Base-by-base conservation (phyloP, 495 filamentous ascomycete genomes). In the Viridothelium virens region DNA sequence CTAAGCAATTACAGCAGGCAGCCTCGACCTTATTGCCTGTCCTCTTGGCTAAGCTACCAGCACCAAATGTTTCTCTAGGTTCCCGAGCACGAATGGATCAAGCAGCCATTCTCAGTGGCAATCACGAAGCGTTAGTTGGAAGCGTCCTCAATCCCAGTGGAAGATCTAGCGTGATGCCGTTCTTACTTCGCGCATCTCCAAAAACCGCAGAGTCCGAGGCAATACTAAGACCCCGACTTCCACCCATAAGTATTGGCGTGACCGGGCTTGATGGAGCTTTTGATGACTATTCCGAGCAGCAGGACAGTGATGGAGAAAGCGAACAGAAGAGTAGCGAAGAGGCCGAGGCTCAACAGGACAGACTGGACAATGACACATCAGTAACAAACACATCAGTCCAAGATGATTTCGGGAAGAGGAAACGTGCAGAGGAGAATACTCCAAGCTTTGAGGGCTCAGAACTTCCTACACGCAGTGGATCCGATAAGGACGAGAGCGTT, bases 91-190 rank as follows among this genome's bases (percentile, higher is more conserved):
- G 87, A 56, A 84, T 96, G 68, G 90, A 96, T 72, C 86, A 86
- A 53, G 89, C 89, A 1, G 87, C 90, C 46, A 87, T 96, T 63
- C 74, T 96, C 44, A 82, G 78, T 25, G 77, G 81, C 47, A 81
- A 86, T 69, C 87, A 85, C 75, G 73, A 83, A 36, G 86, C 87
- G 11, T 88, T 96, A 82, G 71, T 91, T 12, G 87, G 91, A 38
- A 91, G 90, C 74, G 85, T 91, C 12, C 76, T 96, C 63, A 89
- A 93, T 75, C 89, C 91, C 1, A 82, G 86, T 64, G 78, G 82
- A 14, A 82, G 82, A 44, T 77, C 79, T 56, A 82, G 82, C 56
- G 84, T 96, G 61, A 75, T 97, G 37, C 91, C 91, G 6, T 87
- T 93, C 68, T 77, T 96, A 36, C 83, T 83, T 34, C 78, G 84